These are phyloP conservation scores for Aspergillus caelatus DNA, from an alignment of 2,329 filamentous ascomycete genomes.

Conservation along the genomic window DNA sequence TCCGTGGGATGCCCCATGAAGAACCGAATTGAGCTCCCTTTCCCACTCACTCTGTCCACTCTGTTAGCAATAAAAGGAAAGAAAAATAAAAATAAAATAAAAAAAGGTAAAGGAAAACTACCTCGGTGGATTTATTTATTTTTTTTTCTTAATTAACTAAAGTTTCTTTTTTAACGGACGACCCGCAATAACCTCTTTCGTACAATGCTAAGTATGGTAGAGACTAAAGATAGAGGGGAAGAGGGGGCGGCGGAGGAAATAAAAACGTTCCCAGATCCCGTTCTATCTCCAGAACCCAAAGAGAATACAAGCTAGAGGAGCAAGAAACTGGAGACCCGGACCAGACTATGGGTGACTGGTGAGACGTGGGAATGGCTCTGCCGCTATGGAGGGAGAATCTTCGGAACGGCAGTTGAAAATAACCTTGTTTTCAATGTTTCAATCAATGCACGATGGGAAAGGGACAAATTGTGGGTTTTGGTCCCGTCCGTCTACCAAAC, in stretches of 20 bases:
- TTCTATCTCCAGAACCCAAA: neutral
- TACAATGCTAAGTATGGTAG: neutral
- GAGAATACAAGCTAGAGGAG: neutral
- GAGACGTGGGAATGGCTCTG: slow-evolving; percentile 1
- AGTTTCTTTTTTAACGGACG: neutral
- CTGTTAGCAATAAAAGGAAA: neutral
- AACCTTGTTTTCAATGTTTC: slow-evolving; percentile 21
- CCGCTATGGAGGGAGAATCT: slow-evolving; percentile 7
- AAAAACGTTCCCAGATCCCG: neutral
- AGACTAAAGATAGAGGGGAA: neutral
- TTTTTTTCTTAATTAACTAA: slow-evolving; percentile 1
- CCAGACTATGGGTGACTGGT: slow-evolving; percentile 4
- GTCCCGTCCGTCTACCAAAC: neutral
- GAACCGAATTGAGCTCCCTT: neutral
- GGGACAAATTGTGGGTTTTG: slow-evolving; percentile 5
- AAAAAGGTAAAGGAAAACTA: neutral
- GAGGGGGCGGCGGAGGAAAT: too few relatives aligned
- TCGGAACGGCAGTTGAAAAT: slow-evolving; percentile 21
- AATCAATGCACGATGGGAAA: slow-evolving; percentile 7
- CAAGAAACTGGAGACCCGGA: slow-evolving; percentile 1
- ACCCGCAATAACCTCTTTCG: slow-evolving; percentile 1
- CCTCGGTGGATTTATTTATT: neutral
- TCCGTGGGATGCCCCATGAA: neutral
- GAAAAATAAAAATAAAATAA: neutral
- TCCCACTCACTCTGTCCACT: neutral